Evolutionary conservation across 768 basidiomycete genomes (phyloP), one percentile per base, ranked within the genome.

Genomic region (Amanita brunnescens): DNA sequence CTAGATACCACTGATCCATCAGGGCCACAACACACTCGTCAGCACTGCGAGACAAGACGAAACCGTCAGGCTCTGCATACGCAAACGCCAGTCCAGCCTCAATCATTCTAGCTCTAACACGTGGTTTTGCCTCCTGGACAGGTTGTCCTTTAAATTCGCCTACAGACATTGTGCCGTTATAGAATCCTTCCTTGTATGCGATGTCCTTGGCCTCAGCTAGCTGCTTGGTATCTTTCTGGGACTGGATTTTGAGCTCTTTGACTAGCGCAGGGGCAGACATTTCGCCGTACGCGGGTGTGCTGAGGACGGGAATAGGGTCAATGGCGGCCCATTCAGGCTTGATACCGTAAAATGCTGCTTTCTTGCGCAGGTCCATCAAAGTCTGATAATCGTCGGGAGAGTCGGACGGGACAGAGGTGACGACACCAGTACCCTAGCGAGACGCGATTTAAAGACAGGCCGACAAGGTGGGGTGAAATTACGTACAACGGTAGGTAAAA

Each of bases 1-100:
- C 92, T 66, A 98, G 70, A 67, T 98, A 99, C 94, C 95, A 99
- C 68, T 99, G 96, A 64, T 99, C 96, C 81, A 93, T 94, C 57
- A 99, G 71, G 2, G 95, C 94, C 52, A 99, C 92, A 16, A 97
- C 89, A 71, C 96, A 99, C 68, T 97, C 95, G 62, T 99, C 96
- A n/a, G 79, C 82, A 66, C 87, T 91, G 39, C 95, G 77, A 40
- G 86, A 90, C 60, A 93, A 80, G 61, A 97, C 86, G 57, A 90
- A 64, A 51, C 87, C 87, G 67, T 98, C 94, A 0, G 95, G 95
- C 68, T 98, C 95, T 8, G 94, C 92, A 64, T 99, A 99, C 52
- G 89, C 76, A 59, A 96, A 83, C 6, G 90, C 95, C 49, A 89
- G 60, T 2, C 83, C 85, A 6, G 68, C 71, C 51, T 79, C 78